Conservation (phyloP, 176 grass and related monocot genomes). For the Oropetium thomaeum region DNA sequence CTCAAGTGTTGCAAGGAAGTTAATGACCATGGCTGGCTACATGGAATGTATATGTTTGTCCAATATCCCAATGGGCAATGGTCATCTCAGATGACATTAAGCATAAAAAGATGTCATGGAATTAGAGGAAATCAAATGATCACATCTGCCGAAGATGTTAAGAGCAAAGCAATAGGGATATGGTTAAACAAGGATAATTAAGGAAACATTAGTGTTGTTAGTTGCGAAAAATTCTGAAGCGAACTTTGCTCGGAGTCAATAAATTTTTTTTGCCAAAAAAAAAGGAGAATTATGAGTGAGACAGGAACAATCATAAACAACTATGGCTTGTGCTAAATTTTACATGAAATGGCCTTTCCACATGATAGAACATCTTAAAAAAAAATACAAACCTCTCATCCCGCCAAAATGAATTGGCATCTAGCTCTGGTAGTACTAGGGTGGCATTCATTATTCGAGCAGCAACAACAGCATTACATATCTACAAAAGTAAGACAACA, state of each 20-base stretch:
- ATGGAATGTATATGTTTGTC: neutral
- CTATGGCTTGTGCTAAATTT: neutral
- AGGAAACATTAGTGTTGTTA: neutral
- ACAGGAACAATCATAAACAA: slow-evolving; percentile 1
- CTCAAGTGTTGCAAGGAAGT: neutral
- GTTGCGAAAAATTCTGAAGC: neutral
- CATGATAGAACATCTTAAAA: slow-evolving; percentile 21
- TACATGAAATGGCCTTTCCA: neutral
- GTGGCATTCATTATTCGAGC: slow-evolving; percentile 98
- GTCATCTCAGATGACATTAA: neutral
- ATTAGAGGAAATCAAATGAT: neutral
- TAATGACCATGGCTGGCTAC: neutral
- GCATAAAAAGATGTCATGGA: neutral
- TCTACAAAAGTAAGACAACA: slow-evolving; percentile 52
- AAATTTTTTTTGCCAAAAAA: neutral
- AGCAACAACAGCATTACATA: slow-evolving; percentile 99
- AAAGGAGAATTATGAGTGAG: neutral
- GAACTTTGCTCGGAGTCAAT: neutral
- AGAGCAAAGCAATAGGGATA: neutral
- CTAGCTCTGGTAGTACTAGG: slow-evolving; percentile 87
- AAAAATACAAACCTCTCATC: slow-evolving; percentile 72
- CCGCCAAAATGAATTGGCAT: slow-evolving; percentile 96
- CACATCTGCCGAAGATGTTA: neutral
- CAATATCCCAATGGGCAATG: neutral
- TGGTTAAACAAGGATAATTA: neutral